Conservation (phyloP, 2,329 filamentous ascomycete species). For the Hypomyces perniciosus region DNA sequence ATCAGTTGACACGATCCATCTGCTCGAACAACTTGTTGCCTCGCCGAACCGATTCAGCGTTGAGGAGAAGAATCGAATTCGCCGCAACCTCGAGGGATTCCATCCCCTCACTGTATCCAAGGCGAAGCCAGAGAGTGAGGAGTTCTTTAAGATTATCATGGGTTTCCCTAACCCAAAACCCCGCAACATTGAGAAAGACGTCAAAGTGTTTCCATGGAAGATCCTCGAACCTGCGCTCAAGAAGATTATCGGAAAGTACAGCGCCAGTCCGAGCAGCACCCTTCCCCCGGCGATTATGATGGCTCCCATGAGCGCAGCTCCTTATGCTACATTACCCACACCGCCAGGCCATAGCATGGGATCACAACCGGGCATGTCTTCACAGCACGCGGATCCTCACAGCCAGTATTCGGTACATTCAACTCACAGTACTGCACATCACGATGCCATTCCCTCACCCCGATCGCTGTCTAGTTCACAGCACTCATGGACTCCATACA, state of each 20-base stretch:
- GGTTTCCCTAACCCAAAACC: conserved; percentile 92
- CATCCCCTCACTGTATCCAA: conserved; percentile 91
- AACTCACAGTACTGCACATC: conserved; percentile 27
- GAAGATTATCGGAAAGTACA: conserved; percentile 98
- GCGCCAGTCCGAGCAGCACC: conserved; percentile 40
- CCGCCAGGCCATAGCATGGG: conserved; percentile 34
- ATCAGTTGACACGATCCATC: conserved; percentile 90
- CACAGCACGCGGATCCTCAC: conserved; percentile 27
- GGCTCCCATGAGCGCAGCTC: conserved; percentile 30
- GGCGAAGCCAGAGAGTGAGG: conserved; percentile 83
- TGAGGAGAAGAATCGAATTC: conserved; percentile 97
- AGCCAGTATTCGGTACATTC: conserved; percentile 36
- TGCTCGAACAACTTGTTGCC: conserved; percentile 86
- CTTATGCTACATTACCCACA: conserved; percentile 42
- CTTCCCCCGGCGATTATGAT: conserved; percentile 35
- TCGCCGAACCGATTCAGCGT: conserved; percentile 75
- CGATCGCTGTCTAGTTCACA: conserved; percentile 44
- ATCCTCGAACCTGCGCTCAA: conserved; percentile 80
- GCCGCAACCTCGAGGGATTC: conserved; percentile 91
- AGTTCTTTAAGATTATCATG: conserved; percentile 99
- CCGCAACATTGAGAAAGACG: conserved; percentile 96
- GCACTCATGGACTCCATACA: conserved; percentile 44
- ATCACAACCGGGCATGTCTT: conserved; percentile 23
- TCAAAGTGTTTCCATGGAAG: conserved; percentile 98
- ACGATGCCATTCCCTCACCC: conserved; percentile 47